These are phyloP conservation scores for Rhodotorula kratochvilovae DNA, from an alignment of 768 basidiomycete species.

Conservation along the genomic window DNA sequence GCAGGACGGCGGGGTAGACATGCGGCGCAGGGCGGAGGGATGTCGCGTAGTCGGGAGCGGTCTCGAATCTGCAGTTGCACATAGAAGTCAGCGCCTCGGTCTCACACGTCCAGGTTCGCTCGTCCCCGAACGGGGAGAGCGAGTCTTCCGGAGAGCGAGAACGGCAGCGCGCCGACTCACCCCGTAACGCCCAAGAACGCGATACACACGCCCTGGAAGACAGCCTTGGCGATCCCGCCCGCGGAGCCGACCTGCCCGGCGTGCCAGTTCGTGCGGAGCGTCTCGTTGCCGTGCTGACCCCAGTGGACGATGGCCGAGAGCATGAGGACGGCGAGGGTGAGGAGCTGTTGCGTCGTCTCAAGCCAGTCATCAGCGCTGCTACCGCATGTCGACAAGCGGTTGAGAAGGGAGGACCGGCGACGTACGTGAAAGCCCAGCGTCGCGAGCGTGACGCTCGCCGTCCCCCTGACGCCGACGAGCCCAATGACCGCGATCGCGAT, in stretches of 20 bases:
- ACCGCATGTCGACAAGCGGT: too few relatives aligned
- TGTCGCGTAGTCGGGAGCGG: slow-evolving; percentile 61
- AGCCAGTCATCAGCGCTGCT: too few relatives aligned
- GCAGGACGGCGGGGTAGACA: slow-evolving; percentile 58
- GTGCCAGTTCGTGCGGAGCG: slow-evolving; percentile 59
- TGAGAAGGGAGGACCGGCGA: slow-evolving; percentile 29
- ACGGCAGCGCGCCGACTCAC: slow-evolving; percentile 48
- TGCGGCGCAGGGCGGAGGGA: slow-evolving; percentile 55
- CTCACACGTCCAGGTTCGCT: too few relatives aligned
- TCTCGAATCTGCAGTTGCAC: slow-evolving; percentile 48
- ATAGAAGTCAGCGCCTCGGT: too few relatives aligned
- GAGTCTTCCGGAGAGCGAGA: not conserved
- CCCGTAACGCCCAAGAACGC: slow-evolving; percentile 70
- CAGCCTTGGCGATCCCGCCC: slow-evolving; percentile 50
- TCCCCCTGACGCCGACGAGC: slow-evolving; percentile 61
- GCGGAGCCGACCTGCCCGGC: slow-evolving; percentile 47
- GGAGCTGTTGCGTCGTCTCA: slow-evolving; percentile 49
- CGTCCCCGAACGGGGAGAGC: too few relatives aligned
- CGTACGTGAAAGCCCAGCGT: slow-evolving; percentile 61
- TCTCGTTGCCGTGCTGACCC: slow-evolving; percentile 54
- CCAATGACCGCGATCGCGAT: slow-evolving; percentile 57
- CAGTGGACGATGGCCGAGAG: slow-evolving; percentile 56
- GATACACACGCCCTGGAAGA: slow-evolving; percentile 66
- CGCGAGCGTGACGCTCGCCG: slow-evolving; percentile 58
- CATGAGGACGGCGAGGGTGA: slow-evolving; percentile 59